Base-by-base conservation (phyloP, 2,329 filamentous ascomycete genomes). In the Aureobasidium subglaciale region DNA sequence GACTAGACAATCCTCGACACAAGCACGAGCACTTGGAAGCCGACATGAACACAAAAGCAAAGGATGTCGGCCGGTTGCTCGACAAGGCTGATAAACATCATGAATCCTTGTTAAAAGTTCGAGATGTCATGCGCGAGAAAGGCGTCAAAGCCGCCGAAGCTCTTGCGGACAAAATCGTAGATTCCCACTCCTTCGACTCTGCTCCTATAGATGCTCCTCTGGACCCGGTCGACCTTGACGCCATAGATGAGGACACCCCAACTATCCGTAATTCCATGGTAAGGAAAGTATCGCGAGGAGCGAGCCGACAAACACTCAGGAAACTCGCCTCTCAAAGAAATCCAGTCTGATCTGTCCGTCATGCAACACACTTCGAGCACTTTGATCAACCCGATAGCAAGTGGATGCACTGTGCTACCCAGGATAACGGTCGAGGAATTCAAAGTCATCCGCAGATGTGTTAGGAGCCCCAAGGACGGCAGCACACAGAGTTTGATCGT, bases 151-250 rank as follows among this genome's bases (percentile, higher is more conserved):
- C 50, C 27, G 50, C 32, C 27, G 29, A 35, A 9, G 8, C 13
- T 10, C 8, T 34, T 18, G 50, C 50, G 2, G 29, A 54, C 10
- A 20, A 34, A 15, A 24, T 43, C 8, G 29, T 54, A 18, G 32
- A 30, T 11, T 27, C 30, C 15, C 35, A 29, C 16, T 6, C 5
- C 2, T 30, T 16, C 34, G 48, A 41, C 18, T 41, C 29, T 11
- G 34, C 24, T 6, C 27, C 15, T 10, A 24, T 53, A 7, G 16
- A 22, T n/a, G 48, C 18, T 11, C n/a, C 24, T 18, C 16, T 53
- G 9, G 18, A 53, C 11, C 48, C 48, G n/a, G 37, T 53, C 27
- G 48, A 53, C 16, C 25, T 53, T 6, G 48, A 53, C 18, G 24
- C 24, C 25, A 53, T 53, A 13, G n/a, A 18, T 4, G 48, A 53